phyloP scores from a whole-genome alignment of 2,329 filamentous ascomycete genomes.

The Ceratocystis cubensis region DNA sequence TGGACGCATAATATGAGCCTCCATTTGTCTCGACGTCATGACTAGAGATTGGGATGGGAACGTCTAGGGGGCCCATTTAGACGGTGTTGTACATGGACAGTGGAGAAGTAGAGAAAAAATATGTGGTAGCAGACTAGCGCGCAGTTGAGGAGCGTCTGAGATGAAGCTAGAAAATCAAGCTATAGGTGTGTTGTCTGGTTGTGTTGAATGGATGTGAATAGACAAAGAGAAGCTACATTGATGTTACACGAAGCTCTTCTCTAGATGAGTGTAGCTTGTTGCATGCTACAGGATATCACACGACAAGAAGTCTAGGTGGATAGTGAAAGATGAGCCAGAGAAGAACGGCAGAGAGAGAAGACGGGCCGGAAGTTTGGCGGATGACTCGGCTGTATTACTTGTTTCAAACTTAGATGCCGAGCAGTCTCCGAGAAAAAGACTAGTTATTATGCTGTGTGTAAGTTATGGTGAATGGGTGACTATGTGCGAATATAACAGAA shows the following conservation, averaged over 20 bases:
- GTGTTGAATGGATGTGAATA: neutral
- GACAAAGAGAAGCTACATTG: constrained; percentile 1
- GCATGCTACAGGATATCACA: neutral
- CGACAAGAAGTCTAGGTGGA: neutral
- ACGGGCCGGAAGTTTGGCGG: neutral
- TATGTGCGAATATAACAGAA: neutral
- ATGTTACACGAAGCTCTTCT: neutral
- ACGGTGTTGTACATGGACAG: neutral
- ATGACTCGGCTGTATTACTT: neutral
- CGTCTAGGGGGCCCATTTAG: neutral
- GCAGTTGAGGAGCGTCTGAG: neutral
- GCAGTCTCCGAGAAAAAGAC: neutral
- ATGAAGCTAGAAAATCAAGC: neutral
- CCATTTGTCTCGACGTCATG: neutral
- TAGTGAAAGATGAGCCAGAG: neutral
- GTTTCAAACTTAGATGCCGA: neutral
- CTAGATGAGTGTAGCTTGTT: neutral
- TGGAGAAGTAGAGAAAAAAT: neutral
- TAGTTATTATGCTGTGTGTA: neutral
- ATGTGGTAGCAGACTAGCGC: neutral
- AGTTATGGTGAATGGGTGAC: neutral
- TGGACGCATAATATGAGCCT: neutral
- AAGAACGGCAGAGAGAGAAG: neutral
- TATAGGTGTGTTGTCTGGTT: neutral
- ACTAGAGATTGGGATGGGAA: neutral